Base-by-base conservation (phyloP, 768 basidiomycete species). In the Lanmaoa pseudosensibilis region DNA sequence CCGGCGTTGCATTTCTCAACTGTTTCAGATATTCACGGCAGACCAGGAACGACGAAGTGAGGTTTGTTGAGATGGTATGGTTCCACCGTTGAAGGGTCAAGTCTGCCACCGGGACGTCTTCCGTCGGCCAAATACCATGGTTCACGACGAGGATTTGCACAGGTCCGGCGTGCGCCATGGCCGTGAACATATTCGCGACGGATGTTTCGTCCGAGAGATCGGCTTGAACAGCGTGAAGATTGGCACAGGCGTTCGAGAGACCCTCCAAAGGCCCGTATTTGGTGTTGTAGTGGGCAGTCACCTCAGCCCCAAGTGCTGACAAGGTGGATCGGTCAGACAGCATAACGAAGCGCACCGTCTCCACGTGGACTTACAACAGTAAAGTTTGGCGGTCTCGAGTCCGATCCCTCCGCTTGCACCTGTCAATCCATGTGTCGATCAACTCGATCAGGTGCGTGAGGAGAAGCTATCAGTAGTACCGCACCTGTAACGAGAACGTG, bases 331-430 rank as follows among this genome's bases (percentile, higher is more conserved):
- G 11, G 6, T 56, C 37, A 56, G 52, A 43, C 1, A 19, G 21
- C 5, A 10, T 13, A 2, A 44, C 5, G 25, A 39, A n/a, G 34
- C 4, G n/a, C 6, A 6, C 6, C 23, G 2, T 23, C 3, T 13
- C 11, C 0, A 18, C 0, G 2, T 12, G 49, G 30, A 73, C 75
- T 65, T 55, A 84, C 87, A 75, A 33, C 85, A 76, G 65, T 84
- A 90, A 0, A 80, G 65, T 13, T 75, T 75, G 16, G 77, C 76
- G 4, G 84, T 87, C 61, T 81, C 84, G 1, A 88, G 74, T 10
- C 89, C 89, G 36, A 92, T 90, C 1, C 87, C 88, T 4, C 88
- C 88, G 61, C 84, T 88, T 2, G 88, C 87, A 47, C 89, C 89
- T 85, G 66, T 47, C 18, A 27, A 50, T 46, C 27, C 34, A 48